Base-by-base conservation (phyloP, 306 rosid genomes). In the Astragalus membranaceus region DNA sequence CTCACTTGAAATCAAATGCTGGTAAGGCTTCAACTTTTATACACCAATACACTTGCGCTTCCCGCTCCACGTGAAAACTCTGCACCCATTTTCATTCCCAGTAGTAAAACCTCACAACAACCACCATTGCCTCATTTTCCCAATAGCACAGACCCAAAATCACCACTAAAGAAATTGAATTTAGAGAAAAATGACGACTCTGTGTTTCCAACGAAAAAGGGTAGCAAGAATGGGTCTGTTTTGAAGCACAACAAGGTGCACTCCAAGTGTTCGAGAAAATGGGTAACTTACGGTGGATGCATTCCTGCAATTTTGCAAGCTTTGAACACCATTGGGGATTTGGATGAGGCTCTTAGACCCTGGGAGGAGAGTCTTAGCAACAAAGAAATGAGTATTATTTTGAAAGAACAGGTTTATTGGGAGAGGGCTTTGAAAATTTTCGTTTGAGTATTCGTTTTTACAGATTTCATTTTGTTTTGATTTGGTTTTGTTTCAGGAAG, bases 361-460 rank as follows among this genome's bases (percentile, higher is more conserved):
- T 91, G 93, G 96, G 76, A 78, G 12, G 81, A 75, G 52, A 63
- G 46, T 69, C 79, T 91, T 7, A 82, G 75, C 47, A 78, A 71
- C 60, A 88, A 82, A 76, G 96, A 91, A 82, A 87, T 85, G 42
- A 91, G 87, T 68, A 79, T 88, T 53, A 82, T 91, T 69, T 81
- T 91, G 84, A 91, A 87, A 73, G 82, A 84, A 77, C 97, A 91
- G 76, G 55, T 36, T 70, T 72, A 80, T 50, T 88, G 96, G 88
- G 75, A 78, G 79, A 85, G 89, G 75, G 81, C 91, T 39, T 69
- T 89, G 59, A 81, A 87, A 54, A 77, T 91, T 63, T 88, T 91
- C 53, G 85, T n/a, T n/a, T n/a, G n/a, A n/a, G n/a, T n/a, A n/a
- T n/a, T n/a, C n/a, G n/a, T n/a, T n/a, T n/a, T n/a, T n/a, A n/a